Evolutionary conservation across 139 green algal species (phyloP), one percentile per base, ranked within the genome.

Genomic region (Asterochloris sp.): DNA sequence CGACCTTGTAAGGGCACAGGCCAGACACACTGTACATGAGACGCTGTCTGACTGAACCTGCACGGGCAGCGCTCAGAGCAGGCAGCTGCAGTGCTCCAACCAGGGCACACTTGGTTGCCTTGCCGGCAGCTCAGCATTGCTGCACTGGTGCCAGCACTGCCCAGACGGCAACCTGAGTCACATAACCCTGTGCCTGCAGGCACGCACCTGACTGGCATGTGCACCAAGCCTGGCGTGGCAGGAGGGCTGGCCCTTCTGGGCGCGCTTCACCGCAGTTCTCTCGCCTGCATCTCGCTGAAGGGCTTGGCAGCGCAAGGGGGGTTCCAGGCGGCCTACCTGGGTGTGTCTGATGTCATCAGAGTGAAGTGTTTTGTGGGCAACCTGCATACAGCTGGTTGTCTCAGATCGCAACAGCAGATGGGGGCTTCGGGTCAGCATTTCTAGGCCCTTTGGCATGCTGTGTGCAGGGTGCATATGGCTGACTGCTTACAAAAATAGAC

Each of bases 211-310:
- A 73, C 80, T 86, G 88, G 82, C 11, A 76, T 83, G 26, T 87
- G 82, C 63, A 83, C 85, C 19, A 90, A 81, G 86, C 78, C 81
- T 14, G 90, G 89, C 47, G 66, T 83, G 61, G 85, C 90, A 38
- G 90, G 90, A 27, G 83, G 86, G 24, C 83, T 88, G 69, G 73
- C 87, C 27, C 73, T 86, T 74, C 79, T 94, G 79, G 88, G 84
- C 11, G 83, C 85, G 0, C 86, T 94, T 73, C 82, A 90, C 61
- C 86, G 85, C n/a, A 76, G 81, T 73, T 84, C 86, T 61, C 76
- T 91, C 78, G 60, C 73, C 23, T 88, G 85, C 63, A 73, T 74
- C 26, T 78, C 78, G 80, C 67, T 90, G 54, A 77, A 84, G 62
- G 82, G 83, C 64, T 47, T 91, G 21, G 85, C 89, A 11, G 83